Conservation (phyloP, 805 yeast genomes). For the Millerago galiae region DNA sequence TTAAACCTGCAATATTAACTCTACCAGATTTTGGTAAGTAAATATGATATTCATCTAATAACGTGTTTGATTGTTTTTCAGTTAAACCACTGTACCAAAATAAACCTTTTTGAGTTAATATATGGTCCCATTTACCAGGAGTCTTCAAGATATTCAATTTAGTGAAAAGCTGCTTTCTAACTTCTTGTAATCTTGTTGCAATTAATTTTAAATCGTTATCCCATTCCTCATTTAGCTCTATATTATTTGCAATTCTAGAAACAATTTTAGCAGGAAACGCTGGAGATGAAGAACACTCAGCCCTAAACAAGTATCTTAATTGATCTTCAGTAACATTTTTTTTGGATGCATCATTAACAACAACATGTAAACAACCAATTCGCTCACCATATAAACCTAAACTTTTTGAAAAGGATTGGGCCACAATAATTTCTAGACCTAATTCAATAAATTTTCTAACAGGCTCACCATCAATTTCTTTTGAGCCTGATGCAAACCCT, state of each 20-base stretch:
- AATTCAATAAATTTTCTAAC: constrained; percentile 48
- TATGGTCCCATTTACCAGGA: constrained; percentile 91
- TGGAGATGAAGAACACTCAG: constrained; percentile 90
- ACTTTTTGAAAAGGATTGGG: constrained; percentile 96
- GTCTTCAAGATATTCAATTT: constrained; percentile 58
- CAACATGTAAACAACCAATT: constrained; percentile 83
- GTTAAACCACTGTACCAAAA: constrained; percentile 87
- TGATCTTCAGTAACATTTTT: constrained; percentile 64
- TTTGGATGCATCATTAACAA: constrained; percentile 40
- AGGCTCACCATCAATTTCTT: constrained; percentile 78
- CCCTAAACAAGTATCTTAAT: constrained; percentile 64
- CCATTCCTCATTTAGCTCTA: not conserved
- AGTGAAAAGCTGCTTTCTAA: not conserved
- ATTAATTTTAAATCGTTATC: not conserved
- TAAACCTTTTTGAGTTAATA: constrained; percentile 89
- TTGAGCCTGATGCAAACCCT: constrained; percentile 89
- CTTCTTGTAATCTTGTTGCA: not conserved
- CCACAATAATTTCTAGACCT: constrained; percentile 58
- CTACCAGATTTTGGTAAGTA: constrained; percentile 80
- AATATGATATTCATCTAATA: constrained; percentile 72
- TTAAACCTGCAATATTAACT: constrained; percentile 90
- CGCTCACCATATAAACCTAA: constrained; percentile 97
- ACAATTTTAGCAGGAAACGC: constrained; percentile 92
- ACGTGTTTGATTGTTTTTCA: constrained; percentile 65
- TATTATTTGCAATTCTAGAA: constrained; percentile 24